Evolutionary conservation across 2,329 filamentous ascomycete genomes (phyloP).

Genomic region (Chaetomium globosum): DNA sequence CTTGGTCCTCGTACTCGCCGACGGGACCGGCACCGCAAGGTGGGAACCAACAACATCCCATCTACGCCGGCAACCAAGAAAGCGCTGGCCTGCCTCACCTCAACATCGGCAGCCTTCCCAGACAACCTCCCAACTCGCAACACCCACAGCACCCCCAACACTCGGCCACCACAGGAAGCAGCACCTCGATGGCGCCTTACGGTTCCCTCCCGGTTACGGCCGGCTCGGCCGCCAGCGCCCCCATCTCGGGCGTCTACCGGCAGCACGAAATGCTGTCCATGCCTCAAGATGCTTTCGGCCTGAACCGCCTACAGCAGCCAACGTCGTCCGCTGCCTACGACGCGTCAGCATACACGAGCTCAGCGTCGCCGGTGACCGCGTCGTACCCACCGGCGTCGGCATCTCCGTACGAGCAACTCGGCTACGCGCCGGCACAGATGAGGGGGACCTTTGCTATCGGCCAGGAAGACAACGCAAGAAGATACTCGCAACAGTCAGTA

Average conservation of each 20-base stretch:
- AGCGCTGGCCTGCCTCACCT: slow-evolving; percentile 60
- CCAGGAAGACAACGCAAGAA: slow-evolving; percentile 60
- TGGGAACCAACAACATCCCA: slow-evolving; percentile 56
- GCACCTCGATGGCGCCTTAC: slow-evolving; percentile 70
- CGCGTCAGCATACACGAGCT: slow-evolving; percentile 68
- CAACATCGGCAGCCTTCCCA: slow-evolving; percentile 59
- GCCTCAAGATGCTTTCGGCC: slow-evolving; percentile 72
- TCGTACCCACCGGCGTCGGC: slow-evolving; percentile 69
- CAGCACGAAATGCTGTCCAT: slow-evolving; percentile 69
- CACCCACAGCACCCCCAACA: slow-evolving; percentile 45
- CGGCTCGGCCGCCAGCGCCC: slow-evolving; percentile 72
- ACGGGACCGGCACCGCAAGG: slow-evolving; percentile 47
- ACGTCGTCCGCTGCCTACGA: slow-evolving; percentile 67
- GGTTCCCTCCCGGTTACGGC: slow-evolving; percentile 71
- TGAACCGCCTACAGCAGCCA: slow-evolving; percentile 64
- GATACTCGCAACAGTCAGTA: slow-evolving; percentile 79
- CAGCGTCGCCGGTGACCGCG: slow-evolving; percentile 66
- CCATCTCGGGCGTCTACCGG: slow-evolving; percentile 57
- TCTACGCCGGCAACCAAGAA: slow-evolving; percentile 64
- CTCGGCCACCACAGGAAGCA: slow-evolving; percentile 53
- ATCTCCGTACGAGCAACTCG: slow-evolving; percentile 73
- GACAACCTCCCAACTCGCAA: slow-evolving; percentile 46
- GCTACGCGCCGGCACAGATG: slow-evolving; percentile 69
- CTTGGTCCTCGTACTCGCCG: slow-evolving; percentile 69
- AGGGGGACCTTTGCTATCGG: slow-evolving; percentile 62